Evolutionary conservation across 1,139 yeast genomes (phyloP), one percentile per base, ranked within the genome.

Genomic region (Pichia norvegensis): DNA sequence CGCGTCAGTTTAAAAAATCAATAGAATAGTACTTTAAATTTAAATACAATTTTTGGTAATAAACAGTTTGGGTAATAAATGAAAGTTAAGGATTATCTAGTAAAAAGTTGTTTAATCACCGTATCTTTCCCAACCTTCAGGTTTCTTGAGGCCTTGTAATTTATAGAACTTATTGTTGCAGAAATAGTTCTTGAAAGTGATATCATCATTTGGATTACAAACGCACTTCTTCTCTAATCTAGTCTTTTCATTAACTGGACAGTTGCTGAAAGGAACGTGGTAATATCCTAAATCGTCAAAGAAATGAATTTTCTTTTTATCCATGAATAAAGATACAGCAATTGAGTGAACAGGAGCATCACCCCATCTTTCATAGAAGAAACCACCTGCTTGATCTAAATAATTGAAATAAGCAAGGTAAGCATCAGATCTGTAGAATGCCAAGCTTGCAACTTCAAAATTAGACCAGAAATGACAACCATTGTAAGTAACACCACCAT

Each of bases 341-440:
- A 86, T 78, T 14, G 95, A 83, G 62, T 86, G 95, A 36, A 86
- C 81, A 35, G 95, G 95, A 13, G 95, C 95, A 66, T 85, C 95
- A 50, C 95, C 95, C 95, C 95, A 86, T 62, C 95, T 75, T 67
- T 86, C 95, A 63, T 86, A 86, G 67, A 82, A 86, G 68, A 86
- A 86, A 5, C 95, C 95, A 59, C 95, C 95, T 16, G 84, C 76
- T 54, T 76, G 67, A 63, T 85, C 95, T 56, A 85, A 74, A 59
- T 72, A 69, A 31, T 83, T 82, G 56, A 85, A 86, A 64, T 81
- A 85, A 43, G 74, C 72, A 45, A 67, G 64, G 63, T 85, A 85
- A 17, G 85, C 85, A 44, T 81, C 76, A 22, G 78, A 67, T 62
- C 95, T 74, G 85, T 86, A 85, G 59, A 85, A 75, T 46, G 78